Conservation (phyloP, 352 stramenopile species). For the Phytopythium oedochilum region DNA sequence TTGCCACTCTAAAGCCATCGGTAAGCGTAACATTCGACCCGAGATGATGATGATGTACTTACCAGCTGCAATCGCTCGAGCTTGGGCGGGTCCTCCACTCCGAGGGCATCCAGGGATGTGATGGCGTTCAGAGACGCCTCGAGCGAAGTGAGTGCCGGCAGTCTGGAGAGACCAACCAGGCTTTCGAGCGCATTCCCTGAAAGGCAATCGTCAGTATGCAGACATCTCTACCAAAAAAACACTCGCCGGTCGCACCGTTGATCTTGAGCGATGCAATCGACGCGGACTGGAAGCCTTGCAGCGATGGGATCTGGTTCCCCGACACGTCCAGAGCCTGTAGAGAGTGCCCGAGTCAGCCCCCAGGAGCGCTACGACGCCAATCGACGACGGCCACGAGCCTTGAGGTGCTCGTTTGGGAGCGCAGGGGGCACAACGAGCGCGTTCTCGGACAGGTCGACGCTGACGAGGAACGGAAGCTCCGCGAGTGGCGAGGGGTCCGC, state of each 20-base stretch:
- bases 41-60: not conserved
- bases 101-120: slow-evolving; percentile 32
- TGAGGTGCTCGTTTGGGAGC: slow-evolving; percentile 55
- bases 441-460: slow-evolving; percentile 56
- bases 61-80: slow-evolving; percentile 56
- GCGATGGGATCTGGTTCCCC: slow-evolving; percentile 54
- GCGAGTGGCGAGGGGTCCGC: slow-evolving; percentile 36
- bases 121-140: slow-evolving; percentile 55
- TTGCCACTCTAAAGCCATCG: slow-evolving; percentile 84
- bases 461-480: slow-evolving; percentile 57
- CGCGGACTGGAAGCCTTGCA: slow-evolving; percentile 44
- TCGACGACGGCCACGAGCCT: slow-evolving; percentile 16
- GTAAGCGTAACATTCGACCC: too few relatives aligned
- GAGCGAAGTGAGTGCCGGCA: slow-evolving; percentile 46
- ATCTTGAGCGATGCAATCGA: slow-evolving; percentile 56
- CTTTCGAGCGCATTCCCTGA: slow-evolving; percentile 50
- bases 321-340: slow-evolving; percentile 53
- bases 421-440: slow-evolving; percentile 22
- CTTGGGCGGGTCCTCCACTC: slow-evolving; percentile 28
- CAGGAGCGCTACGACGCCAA: too few relatives aligned
- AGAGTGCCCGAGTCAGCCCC: too few relatives aligned
- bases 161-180: slow-evolving; percentile 36
- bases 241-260: slow-evolving; percentile 50
- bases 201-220: too few relatives aligned
- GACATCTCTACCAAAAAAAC: not conserved